These are phyloP conservation scores for Penicillium sp. DNA, from an alignment of 2,329 filamentous ascomycete species.

Conservation along the genomic window DNA sequence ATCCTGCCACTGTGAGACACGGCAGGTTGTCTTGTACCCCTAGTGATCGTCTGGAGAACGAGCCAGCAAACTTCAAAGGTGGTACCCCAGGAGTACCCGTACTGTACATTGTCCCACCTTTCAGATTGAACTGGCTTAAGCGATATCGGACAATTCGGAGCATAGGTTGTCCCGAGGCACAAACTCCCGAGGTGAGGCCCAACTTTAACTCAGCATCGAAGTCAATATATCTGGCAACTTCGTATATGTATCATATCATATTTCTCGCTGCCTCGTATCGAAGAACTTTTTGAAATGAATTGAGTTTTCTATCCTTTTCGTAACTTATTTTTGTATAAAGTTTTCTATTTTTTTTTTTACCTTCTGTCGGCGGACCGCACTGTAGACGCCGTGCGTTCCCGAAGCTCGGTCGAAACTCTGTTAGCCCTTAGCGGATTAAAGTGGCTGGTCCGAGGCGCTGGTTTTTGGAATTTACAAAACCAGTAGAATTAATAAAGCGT, in stretches of 20 bases:
- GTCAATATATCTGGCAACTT: background rate
- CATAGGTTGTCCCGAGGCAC: background rate
- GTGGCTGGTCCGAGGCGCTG: background rate
- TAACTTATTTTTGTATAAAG: background rate
- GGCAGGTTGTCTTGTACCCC: background rate
- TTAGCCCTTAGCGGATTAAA: slow-evolving; percentile 2
- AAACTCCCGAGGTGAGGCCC: background rate
- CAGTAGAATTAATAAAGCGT: background rate
- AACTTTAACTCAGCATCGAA: background rate
- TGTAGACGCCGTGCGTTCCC: slow-evolving; percentile 9
- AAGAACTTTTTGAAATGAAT: background rate
- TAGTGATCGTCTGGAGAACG: background rate
- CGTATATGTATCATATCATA: background rate
- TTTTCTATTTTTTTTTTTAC: background rate
- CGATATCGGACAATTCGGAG: background rate
- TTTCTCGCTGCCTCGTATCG: background rate
- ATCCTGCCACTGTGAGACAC: background rate
- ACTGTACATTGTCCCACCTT: too few relatives aligned
- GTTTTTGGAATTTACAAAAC: slow-evolving; percentile 5
- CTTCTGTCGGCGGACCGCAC: slow-evolving; percentile 11
- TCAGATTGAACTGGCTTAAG: background rate
- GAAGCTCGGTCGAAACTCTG: slow-evolving; percentile 12
- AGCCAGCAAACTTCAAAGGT: background rate
- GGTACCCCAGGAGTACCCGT: background rate
- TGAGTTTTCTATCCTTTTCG: background rate